Base-by-base conservation (phyloP, 371 early-diverging fungal species). In the Choanephora cucurbitarum region DNA sequence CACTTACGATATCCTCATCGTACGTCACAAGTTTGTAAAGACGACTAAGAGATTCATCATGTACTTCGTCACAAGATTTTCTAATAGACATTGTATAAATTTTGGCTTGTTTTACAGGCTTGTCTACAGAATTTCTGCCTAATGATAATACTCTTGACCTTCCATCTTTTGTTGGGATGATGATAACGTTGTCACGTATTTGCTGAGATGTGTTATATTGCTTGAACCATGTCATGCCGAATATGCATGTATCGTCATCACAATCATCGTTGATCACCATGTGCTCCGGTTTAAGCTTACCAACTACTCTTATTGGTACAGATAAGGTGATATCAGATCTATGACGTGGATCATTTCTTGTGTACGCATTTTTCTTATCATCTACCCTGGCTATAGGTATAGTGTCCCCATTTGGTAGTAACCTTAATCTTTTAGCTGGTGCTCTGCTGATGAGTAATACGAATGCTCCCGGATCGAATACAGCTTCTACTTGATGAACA, bases 201-300 rank as follows among this genome's bases (percentile, higher is more conserved):
- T 28, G 28, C 7, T 28, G 28, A 28, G 28, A 28, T 28, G 52
- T n/a, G 32, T 32, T 17, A 51, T 50, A 39, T 18, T 22, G 14
- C 13, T 19, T 48, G 21, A 55, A 50, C 42, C 53, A 64, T 5
- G 64, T 53, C 45, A 58, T 55, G 0, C 64, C 64, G 0, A 64
- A 9, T 0, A 58, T 14, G 32, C 39, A 55, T 1, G 44, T 11
- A 22, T 51, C 48, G 19, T 44, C 40, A 5, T 44, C 50, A 8
- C 32, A 31, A 24, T 34, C n/a, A 28, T 40, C 23, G 39, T 24
- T 13, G 24, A 66, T 39, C 8, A 45, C n/a, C 42, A 66, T 49
- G 23, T 60, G 60, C 31, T 60, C 60, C 0, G 57, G 44, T 5
- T 57, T 32, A 0, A 49, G 19, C 7, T 60, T 56, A 1, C 57